Conservation (phyloP, 768 basidiomycete species). For the Amylocystis lapponica region DNA sequence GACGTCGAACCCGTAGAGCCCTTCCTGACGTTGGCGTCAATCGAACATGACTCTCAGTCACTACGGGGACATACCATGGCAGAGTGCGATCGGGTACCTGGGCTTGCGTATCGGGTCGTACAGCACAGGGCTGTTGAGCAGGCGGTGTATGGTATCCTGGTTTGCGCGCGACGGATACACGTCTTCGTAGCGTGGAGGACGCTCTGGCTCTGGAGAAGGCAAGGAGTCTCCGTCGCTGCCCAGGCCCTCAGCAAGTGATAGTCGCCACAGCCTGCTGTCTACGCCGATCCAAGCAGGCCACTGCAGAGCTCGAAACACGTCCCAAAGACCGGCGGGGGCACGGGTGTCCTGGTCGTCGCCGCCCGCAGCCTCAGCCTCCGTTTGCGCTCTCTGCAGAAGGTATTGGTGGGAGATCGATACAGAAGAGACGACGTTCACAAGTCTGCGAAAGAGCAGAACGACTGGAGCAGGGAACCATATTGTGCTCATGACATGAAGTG, state of each 20-base stretch:
- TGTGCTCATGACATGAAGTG: conserved; percentile 39
- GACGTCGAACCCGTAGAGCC: conserved; percentile 93
- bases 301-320: conserved; percentile 7
- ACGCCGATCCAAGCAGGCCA: conserved; percentile 11
- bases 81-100: conserved; percentile 89
- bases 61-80: conserved; percentile 66
- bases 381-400: conserved; percentile 14
- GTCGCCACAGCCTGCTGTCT: background rate
- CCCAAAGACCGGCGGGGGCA: conserved; percentile 1
- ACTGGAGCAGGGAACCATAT: conserved; percentile 54
- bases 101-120: conserved; percentile 75
- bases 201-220: too few species aligned
- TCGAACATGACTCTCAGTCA: background rate
- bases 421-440: conserved; percentile 63
- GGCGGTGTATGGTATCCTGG: conserved; percentile 43
- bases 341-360: background rate
- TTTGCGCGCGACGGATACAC: too few species aligned
- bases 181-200: too few species aligned
- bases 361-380: background rate
- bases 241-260: background rate
- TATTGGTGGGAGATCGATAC: conserved; percentile 69
- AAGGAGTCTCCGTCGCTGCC: background rate
- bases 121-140: conserved; percentile 73
- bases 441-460: conserved; percentile 52
- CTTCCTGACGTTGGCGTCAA: conserved; percentile 31